phyloP scores from a whole-genome alignment of 2,329 filamentous ascomycete genomes.

The Exophiala sp. region DNA sequence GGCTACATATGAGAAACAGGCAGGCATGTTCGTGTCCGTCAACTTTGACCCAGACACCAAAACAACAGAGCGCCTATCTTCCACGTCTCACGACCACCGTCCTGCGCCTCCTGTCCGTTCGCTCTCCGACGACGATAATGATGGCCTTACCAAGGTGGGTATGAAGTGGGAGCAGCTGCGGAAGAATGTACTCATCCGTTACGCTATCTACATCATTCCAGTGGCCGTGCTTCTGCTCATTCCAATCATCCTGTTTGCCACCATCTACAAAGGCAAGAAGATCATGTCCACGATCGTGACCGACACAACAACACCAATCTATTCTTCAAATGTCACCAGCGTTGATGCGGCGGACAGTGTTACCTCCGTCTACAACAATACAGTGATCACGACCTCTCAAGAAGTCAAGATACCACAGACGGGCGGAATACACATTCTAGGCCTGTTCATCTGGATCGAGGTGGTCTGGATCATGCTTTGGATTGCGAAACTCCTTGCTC shows the following conservation, averaged over 20 bases:
- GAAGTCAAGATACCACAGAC: no score
- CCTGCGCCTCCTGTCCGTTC: no score
- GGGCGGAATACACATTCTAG: slow-evolving; percentile 15
- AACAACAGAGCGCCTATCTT: background rate
- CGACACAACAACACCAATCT: slow-evolving; percentile 1
- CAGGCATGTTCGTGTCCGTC: no score
- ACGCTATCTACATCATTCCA: slow-evolving; percentile 21
- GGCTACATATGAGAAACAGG: no score
- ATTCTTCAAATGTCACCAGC: slow-evolving; percentile 12
- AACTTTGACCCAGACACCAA: no score
- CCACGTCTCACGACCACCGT: no score
- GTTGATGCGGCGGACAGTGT: slow-evolving; percentile 2
- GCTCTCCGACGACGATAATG: slow-evolving; percentile 1
- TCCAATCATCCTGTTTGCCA: slow-evolving; percentile 19
- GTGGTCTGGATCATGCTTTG: slow-evolving; percentile 20
- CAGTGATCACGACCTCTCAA: background rate
- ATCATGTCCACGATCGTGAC: slow-evolving; percentile 7
- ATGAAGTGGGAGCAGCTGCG: slow-evolving; percentile 12
- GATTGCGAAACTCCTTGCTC: slow-evolving; percentile 19
- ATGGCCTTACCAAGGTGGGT: slow-evolving; percentile 10
- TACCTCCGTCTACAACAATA: slow-evolving; percentile 15
- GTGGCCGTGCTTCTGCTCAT: slow-evolving; percentile 19
- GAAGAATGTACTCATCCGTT: slow-evolving; percentile 17
- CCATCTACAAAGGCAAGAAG: slow-evolving; percentile 28
- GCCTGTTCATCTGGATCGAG: slow-evolving; percentile 24